Conservation (phyloP, 352 stramenopile genomes). For the Phytophthora sansomeana region DNA sequence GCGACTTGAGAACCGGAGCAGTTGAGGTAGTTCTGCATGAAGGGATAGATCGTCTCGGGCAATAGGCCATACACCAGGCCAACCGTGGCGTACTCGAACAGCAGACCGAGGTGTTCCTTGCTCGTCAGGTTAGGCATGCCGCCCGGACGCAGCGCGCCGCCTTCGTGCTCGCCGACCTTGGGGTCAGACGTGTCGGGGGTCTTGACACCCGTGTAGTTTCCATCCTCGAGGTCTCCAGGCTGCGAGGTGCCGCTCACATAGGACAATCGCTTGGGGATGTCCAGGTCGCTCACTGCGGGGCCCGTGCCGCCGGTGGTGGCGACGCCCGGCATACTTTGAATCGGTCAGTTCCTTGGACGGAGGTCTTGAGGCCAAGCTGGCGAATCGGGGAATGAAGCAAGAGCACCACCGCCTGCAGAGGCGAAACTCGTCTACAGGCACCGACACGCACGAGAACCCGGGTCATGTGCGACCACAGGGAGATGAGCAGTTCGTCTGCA, state of each 20-base stretch:
- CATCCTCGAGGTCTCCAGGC: conserved; percentile 31
- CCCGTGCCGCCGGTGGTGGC: conserved; percentile 25
- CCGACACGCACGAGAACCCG: conserved; percentile 13
- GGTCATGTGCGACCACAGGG: conserved; percentile 6
- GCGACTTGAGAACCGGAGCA: conserved; percentile 49
- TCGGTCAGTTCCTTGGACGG: not conserved
- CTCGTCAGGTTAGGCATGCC: conserved; percentile 37
- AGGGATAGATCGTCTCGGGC: conserved; percentile 54
- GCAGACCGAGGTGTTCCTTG: conserved; percentile 47
- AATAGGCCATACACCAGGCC: conserved; percentile 51
- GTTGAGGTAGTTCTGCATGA: conserved; percentile 56
- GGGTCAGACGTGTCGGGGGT: conserved; percentile 31
- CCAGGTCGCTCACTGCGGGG: conserved; percentile 27
- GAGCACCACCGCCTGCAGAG: not conserved
- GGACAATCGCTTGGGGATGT: conserved; percentile 45
- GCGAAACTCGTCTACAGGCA: conserved; percentile 27
- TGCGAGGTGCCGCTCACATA: conserved; percentile 39
- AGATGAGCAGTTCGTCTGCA: conserved; percentile 32
- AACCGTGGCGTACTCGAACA: conserved; percentile 51
- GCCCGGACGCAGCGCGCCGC: conserved; percentile 38
- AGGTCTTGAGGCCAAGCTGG: conserved; percentile 20
- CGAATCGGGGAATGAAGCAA: conserved; percentile 31
- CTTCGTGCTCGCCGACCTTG: conserved; percentile 32
- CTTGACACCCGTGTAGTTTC: conserved; percentile 37
- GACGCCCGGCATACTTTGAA: conserved; percentile 23